Percentiles rank a stretch among this genome's conserved stretches.
Conservation (phyloP, 2,329 filamentous ascomycete species). For the Aspergillus fijiensis region DNA sequence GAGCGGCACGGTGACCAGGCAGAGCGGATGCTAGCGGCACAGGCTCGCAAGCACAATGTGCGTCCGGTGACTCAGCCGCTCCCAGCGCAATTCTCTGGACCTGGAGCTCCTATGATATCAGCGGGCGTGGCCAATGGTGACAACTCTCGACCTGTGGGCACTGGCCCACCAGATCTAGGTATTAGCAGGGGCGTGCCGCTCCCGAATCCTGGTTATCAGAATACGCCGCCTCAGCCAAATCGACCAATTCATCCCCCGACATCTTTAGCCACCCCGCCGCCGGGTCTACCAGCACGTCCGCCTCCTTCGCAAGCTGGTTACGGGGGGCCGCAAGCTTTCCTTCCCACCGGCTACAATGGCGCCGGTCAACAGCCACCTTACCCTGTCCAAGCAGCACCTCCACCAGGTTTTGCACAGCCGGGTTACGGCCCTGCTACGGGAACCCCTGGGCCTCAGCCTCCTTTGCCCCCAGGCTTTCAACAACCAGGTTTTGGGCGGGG, state of each 20-base stretch:
- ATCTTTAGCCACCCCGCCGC: conserved; percentile 46
- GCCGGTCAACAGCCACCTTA: conserved; percentile 31
- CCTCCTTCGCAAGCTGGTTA: conserved; percentile 67
- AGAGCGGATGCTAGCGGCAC: conserved; percentile 84
- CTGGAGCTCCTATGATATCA: conserved; percentile 43
- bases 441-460: conserved; percentile 31
- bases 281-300: conserved; percentile 65
- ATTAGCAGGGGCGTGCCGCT: conserved; percentile 44
- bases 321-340: conserved; percentile 56
- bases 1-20: conserved; percentile 94
- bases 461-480: conserved; percentile 46
- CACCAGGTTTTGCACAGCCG: conserved; percentile 53
- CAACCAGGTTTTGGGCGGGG: conserved; percentile 39
- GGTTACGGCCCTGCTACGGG: conserved; percentile 45
- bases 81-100: conserved; percentile 68
- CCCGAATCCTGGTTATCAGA: conserved; percentile 42
- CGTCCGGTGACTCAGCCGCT: conserved; percentile 75
- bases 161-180: conserved; percentile 34
- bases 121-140: conserved; percentile 48
- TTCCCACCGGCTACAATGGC: conserved; percentile 40
- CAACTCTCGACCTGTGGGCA: conserved; percentile 33
- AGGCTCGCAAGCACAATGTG: conserved; percentile 93
- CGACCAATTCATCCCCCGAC: conserved; percentile 60
- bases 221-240: conserved; percentile 43
- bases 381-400: conserved; percentile 44